Percentiles rank a stretch among this genome's conserved stretches.
Conservation (phyloP, 768 basidiomycete genomes). For the Rhodocollybia butyracea region DNA sequence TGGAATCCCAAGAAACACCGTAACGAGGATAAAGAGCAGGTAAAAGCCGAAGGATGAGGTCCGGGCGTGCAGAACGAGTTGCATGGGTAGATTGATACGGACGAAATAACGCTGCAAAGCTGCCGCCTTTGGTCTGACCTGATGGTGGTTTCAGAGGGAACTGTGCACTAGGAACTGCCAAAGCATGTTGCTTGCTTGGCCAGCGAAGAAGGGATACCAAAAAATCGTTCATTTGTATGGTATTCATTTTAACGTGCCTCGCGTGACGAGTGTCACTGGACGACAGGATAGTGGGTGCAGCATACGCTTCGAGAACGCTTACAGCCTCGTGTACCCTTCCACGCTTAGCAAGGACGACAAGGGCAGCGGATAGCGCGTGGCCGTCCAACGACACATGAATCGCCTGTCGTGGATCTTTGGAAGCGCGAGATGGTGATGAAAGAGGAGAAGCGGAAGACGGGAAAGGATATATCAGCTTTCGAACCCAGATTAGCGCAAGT, state of each 20-base stretch:
- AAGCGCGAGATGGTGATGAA: background rate
- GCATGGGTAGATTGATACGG: background rate
- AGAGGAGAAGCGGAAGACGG: background rate
- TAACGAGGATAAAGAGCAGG: background rate
- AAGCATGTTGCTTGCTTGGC: constrained; percentile 2
- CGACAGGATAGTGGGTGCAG: background rate
- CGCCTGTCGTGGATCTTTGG: background rate
- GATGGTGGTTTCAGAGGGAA: background rate
- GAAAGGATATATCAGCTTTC: background rate
- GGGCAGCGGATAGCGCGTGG: background rate
- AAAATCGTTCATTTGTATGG: constrained; percentile 6
- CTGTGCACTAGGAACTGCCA: background rate
- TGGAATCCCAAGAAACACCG: background rate
- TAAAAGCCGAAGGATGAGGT: background rate
- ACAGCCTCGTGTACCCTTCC: constrained; percentile 1
- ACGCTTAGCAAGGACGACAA: background rate
- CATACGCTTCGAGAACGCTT: background rate
- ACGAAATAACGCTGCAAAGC: background rate
- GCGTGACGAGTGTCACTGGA: background rate
- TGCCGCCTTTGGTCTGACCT: background rate
- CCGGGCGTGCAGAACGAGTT: constrained; percentile 3
- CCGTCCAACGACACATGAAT: background rate
- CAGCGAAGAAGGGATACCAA: constrained; percentile 1
- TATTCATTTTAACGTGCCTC: background rate
- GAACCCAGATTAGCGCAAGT: background rate